Conservation (phyloP, 2,329 filamentous ascomycete genomes). For the Trichoderma sp. region DNA sequence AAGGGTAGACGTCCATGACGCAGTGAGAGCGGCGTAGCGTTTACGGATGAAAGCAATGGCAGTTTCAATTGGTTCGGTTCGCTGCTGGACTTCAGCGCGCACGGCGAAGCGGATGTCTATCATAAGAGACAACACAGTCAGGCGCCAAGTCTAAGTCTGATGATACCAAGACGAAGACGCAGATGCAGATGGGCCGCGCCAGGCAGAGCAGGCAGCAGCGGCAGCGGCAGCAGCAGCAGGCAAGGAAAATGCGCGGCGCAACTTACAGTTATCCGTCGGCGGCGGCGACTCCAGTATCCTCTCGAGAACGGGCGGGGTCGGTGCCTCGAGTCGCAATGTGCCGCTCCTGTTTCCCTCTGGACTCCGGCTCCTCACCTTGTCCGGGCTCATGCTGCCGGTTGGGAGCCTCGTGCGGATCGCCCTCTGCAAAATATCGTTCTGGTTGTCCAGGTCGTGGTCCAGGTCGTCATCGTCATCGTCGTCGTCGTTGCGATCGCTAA, state of each 20-base stretch:
- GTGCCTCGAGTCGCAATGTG: slow-evolving; percentile 37
- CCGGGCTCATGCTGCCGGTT: slow-evolving; percentile 54
- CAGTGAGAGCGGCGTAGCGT: slow-evolving; percentile 59
- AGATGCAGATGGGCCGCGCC: background rate
- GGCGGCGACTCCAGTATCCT: slow-evolving; percentile 26
- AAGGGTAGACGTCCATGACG: slow-evolving; percentile 66
- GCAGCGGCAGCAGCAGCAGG: slow-evolving; percentile 11
- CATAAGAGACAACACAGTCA: background rate
- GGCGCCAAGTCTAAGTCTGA: background rate
- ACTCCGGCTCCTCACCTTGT: slow-evolving; percentile 47
- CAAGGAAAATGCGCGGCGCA: slow-evolving; percentile 22
- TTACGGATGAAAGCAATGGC: slow-evolving; percentile 61
- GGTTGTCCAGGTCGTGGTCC: slow-evolving; percentile 26
- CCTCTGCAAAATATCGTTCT: slow-evolving; percentile 43
- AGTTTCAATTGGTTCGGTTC: slow-evolving; percentile 78
- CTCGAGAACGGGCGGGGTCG: slow-evolving; percentile 26
- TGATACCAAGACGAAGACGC: background rate
- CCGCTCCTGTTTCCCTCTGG: slow-evolving; percentile 45
- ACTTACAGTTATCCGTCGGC: slow-evolving; percentile 51
- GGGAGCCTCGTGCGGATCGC: slow-evolving; percentile 56
- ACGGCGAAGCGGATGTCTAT: slow-evolving; percentile 85
- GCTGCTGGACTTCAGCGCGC: slow-evolving; percentile 82
- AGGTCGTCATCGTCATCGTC: slow-evolving; percentile 32
- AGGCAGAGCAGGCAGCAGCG: background rate
- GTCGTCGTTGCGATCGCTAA: slow-evolving; percentile 24